phyloP scores from a whole-genome alignment of 2,329 filamentous ascomycete genomes.

The Hypocreales sp. region DNA sequence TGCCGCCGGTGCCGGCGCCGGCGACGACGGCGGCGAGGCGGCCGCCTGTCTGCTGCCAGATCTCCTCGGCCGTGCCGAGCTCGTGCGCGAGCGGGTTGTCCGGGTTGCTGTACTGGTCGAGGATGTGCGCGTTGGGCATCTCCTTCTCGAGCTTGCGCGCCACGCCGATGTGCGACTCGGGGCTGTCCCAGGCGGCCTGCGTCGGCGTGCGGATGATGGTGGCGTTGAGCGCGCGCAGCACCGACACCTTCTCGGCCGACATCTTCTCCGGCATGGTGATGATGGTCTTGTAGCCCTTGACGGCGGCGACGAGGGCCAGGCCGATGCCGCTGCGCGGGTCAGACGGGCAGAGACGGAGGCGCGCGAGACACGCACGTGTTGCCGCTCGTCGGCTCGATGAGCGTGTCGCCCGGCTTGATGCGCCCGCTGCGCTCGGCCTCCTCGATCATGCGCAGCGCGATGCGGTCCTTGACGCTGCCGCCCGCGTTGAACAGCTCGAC shows the following conservation, averaged over 20 bases:
- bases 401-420: constrained; percentile 91
- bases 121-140: constrained; percentile 89
- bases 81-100: constrained; percentile 94
- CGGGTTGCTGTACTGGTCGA: constrained; percentile 86
- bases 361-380: constrained; percentile 79
- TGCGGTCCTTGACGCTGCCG: constrained; percentile 87
- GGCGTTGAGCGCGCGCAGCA: constrained; percentile 81
- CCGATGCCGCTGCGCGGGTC: constrained; percentile 63
- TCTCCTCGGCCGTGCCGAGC: constrained; percentile 85
- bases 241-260: constrained; percentile 95
- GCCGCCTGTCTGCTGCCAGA: constrained; percentile 81
- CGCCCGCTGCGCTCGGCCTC: constrained; percentile 80
- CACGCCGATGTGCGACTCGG: constrained; percentile 94
- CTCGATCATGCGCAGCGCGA: constrained; percentile 94
- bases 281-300: constrained; percentile 97
- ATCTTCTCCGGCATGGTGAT: constrained; percentile 99
- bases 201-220: constrained; percentile 97
- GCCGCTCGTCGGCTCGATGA: constrained; percentile 95
- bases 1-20: constrained; percentile 89
- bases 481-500: constrained; percentile 89
- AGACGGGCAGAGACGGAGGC: too few species aligned
- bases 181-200: constrained; percentile 84
- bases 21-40: constrained; percentile 73
- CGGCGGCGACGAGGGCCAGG: constrained; percentile 79
- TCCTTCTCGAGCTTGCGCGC: constrained; percentile 83